Base-by-base conservation (phyloP, 805 yeast species). In the Kuraishia ogatae region DNA sequence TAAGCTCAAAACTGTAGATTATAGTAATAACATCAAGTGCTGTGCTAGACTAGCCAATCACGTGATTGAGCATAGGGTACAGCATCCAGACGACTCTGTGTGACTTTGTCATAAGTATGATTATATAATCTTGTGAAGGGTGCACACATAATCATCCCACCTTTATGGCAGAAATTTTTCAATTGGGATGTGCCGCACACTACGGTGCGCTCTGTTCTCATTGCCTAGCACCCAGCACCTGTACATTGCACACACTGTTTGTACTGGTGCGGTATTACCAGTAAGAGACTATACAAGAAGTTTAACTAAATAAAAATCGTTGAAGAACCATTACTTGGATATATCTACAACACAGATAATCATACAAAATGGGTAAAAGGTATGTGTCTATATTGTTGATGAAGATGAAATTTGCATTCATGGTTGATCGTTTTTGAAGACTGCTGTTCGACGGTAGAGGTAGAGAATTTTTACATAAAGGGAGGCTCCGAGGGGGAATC, bases 331-430 rank as follows among this genome's bases (percentile, higher is more conserved):
- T 15, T 11, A 35, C 15, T 35, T 35, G 43, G 43, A 47, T 4
- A 47, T 23, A 47, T 47, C 51, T 49, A 22, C 35, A 49, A 49
- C 51, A 23, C 28, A 49, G 35, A 60, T 54, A 62, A 53, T 66
- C 62, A 63, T 62, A 61, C 66, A 74, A 72, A 67, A 75, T 75
- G 80, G 80, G 80, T 75, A 75, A 75, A 73, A 74, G 77, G 78
- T 74, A 73, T 66, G 78, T 66, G 26, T 55, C 50, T 28, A 50
- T 19, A 39, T 26, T 20, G 22, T n/a, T 21, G 17, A 35, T 13
- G n/a, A 10, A 35, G 43, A 35, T 3, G 43, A 11, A 35, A 35
- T 8, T 35, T 35, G n/a, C 17, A 13, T 35, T 7, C 13, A 17
- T 35, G n/a, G 43, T 7, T 26, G 29, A 26, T 26, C 29, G 29